Evolutionary conservation across 352 stramenopile genomes (phyloP).

Genomic region (Phytophthora capsici): DNA sequence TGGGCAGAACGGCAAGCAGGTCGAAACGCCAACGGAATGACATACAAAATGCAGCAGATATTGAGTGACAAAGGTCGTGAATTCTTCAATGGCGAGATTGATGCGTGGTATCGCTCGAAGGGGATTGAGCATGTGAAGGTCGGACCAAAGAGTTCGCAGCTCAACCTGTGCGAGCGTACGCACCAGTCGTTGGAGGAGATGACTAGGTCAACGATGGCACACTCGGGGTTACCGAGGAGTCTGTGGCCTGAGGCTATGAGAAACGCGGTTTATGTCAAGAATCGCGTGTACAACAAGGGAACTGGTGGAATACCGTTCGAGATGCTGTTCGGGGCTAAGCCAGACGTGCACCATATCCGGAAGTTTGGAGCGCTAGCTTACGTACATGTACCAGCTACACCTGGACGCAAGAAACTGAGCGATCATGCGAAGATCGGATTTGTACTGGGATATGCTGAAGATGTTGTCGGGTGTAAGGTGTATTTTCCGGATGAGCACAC

Average conservation of each 20-base stretch:
- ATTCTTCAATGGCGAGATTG: no score
- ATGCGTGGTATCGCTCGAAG: no score
- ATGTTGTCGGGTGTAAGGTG: constrained; percentile 7
- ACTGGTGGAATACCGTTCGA: not conserved
- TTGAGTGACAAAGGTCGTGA: no score
- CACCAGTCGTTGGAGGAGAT: no score
- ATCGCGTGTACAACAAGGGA: constrained; percentile 11
- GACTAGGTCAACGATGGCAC: no score
- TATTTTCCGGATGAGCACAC: constrained; percentile 8
- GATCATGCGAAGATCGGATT: constrained; percentile 5
- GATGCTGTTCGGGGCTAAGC: constrained; percentile 13
- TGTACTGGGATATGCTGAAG: constrained; percentile 5
- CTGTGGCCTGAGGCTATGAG: constrained; percentile 8
- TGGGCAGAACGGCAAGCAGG: no score
- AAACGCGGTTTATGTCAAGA: constrained; percentile 17
- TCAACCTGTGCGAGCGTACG: no score
- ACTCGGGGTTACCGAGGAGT: not conserved
- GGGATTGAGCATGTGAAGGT: no score
- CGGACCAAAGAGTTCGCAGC: no score
- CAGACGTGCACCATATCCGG: constrained; percentile 8
- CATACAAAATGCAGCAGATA: no score
- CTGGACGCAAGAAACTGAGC: constrained; percentile 5
- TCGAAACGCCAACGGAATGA: no score
- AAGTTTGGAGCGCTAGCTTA: constrained; percentile 11
- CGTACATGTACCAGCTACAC: not conserved